Evolutionary conservation across 192 early-diverging fungal genomes (phyloP), one percentile per base, ranked within the genome.

Genomic region (Umbelopsis isabellina): DNA sequence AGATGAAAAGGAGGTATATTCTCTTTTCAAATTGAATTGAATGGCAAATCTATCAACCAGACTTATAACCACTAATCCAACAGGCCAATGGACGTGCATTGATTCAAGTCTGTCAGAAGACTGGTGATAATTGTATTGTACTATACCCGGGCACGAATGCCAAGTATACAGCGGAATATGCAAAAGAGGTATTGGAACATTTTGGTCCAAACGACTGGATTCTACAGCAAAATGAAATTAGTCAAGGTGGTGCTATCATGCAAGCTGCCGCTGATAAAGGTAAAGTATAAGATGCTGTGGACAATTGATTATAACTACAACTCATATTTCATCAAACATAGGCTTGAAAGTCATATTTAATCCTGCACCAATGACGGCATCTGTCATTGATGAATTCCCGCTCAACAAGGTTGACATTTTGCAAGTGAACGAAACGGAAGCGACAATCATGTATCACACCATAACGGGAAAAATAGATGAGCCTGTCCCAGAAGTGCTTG

Each of bases 191-290:
- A 18, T 70, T 91, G n/a, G 76, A 77, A 2, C 46, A 75, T 33
- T 91, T 90, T 71, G 72, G 77, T 6, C 22, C 67, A 21, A 88
- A 87, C 12, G 93, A 93, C 70, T 94, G 91, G 91, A 78, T 96
- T 20, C 69, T 97, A 1, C 82, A 95, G 74, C 95, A 97, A 51
- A 97, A 95, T 79, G 96, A 98, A 76, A 94, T 95, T 1, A 85
- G 84, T 22, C 79, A 79, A 11, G 90, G 90, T 21, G 89, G 83
- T 3, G 86, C 85, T 5, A 88, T 91, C 23, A 85, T 93, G 76
- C 50, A 71, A 1, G 72, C 82, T 9, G 89, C 88, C 18, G 83
- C 79, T 20, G 67, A 75, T 16, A 65, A 74, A 66, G 91, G 86
- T 86, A 30, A 16, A 15, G 30, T 25, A 30, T 25, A 61, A 23